A percentile compares a stretch with the other conserved stretches of the same genome.
These are phyloP conservation scores for Pholiota adiposa DNA, from an alignment of 1,284 basidiomycete species.

Conservation along the genomic window DNA sequence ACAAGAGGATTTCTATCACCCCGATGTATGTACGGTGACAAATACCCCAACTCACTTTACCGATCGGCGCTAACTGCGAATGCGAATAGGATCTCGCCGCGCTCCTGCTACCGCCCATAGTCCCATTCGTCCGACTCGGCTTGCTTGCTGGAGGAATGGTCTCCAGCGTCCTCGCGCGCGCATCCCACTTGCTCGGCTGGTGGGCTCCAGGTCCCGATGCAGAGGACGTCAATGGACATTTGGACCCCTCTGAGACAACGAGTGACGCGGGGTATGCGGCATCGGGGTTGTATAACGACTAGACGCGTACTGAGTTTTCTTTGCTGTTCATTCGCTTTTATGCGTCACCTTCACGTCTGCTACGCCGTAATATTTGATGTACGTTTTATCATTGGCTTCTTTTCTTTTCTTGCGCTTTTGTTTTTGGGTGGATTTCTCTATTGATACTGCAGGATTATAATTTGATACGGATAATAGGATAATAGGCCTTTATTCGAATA, in stretches of 20 bases:
- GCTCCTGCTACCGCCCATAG: conserved; percentile 53
- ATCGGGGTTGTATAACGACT: conserved; percentile 27
- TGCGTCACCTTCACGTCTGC: no score
- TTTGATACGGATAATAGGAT: no score
- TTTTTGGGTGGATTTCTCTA: no score
- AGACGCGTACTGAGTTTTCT: neutral
- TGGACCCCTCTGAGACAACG: conserved; percentile 15
- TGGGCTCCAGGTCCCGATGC: conserved; percentile 32
- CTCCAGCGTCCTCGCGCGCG: conserved; percentile 48
- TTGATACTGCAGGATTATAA: no score
- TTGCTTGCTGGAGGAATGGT: conserved; percentile 43
- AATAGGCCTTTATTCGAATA: no score
- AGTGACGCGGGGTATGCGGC: no score
- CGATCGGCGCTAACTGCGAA: no score
- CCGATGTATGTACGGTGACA: conserved; percentile 47
- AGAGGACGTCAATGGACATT: neutral
- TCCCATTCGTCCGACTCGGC: conserved; percentile 42
- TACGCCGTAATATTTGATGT: no score
- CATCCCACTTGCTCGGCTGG: conserved; percentile 44
- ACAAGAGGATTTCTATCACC: conserved; percentile 69
- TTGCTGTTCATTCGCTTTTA: no score
- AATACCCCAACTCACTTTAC: no score
- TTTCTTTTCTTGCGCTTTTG: no score
- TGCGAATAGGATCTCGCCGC: conserved; percentile 53
- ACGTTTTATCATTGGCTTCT: no score